Base-by-base conservation (phyloP, 2,329 filamentous ascomycete species). In the Diaporthe sp. region DNA sequence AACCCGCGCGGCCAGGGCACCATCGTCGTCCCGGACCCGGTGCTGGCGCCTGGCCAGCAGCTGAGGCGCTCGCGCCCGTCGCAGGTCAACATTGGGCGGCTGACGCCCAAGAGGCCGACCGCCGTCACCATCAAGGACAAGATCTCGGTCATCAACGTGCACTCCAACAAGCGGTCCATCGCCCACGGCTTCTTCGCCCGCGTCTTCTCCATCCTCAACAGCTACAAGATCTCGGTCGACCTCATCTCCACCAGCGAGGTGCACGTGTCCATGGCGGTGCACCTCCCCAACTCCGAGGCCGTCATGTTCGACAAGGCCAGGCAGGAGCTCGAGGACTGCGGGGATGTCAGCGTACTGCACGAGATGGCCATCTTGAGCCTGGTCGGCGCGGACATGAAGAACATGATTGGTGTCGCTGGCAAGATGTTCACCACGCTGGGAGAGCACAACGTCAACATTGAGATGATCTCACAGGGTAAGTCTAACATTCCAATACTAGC, bases 381-480 rank as follows among this genome's bases (percentile, higher is more conserved):
- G 70, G 96, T 99, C 0, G 97, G 97, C 66, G 94, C 95, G 76
- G 95, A 98, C 84, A 95, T 99, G 92, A 97, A 98, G 87, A 97
- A 98, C 84, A 98, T 98, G 95, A 89, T 94, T 74, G 97, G 97
- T 76, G 95, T 99, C 77, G 94, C 94, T 10, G 97, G 97, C 38
- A 92, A 91, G 79, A 98, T 99, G 94, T 98, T 99, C 84, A 95
- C 94, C 64, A 97, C 96, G 1, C 87, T 99, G 25, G 97, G 97
- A 57, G 94, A 98, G 82, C 94, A 98, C 82, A 94, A 94, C 79
- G 92, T 99, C 81, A 99, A 99, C 83, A 95, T 99, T 79, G 97
- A 99, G 86, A 99, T 99, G 97, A 99, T 99, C 78, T 98, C 95
- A 33, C 97, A 99, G 86, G 97, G 97, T 96, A 88, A 80, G 88